These are phyloP conservation scores for Proliferodiscus dingleyae DNA, from an alignment of 2,329 filamentous ascomycete genomes.

Conservation along the genomic window DNA sequence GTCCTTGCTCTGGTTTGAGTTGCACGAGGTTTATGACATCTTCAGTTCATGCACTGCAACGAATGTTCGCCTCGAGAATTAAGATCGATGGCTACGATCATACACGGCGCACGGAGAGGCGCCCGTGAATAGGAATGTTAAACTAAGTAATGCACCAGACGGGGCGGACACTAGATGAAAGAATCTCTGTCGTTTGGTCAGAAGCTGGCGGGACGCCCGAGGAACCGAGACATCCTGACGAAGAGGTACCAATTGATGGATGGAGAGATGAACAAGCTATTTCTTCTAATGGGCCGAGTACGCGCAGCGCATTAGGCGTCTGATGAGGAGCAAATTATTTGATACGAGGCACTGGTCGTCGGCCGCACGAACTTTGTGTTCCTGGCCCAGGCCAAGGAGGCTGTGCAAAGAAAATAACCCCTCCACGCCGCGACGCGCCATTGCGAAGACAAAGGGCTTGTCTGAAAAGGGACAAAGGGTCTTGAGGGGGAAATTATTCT, in stretches of 20 bases:
- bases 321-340: background rate
- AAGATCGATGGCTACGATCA: conserved; percentile 2
- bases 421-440: too few relatives aligned
- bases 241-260: background rate
- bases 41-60: conserved; percentile 8
- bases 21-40: conserved; percentile 2
- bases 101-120: conserved; percentile 1
- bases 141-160: too few relatives aligned
- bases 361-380: too few relatives aligned
- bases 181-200: background rate
- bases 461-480: too few relatives aligned
- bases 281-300: too few relatives aligned
- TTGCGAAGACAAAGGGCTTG: too few relatives aligned
- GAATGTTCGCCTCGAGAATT: background rate
- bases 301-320: background rate
- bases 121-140: background rate
- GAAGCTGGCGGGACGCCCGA: background rate
- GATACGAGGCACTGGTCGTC: background rate
- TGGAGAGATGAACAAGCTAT: background rate
- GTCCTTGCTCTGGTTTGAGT: conserved; percentile 1
- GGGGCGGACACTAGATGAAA: too few relatives aligned
- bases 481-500: background rate
- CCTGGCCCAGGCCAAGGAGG: conserved; percentile 4
- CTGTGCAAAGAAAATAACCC: conserved; percentile 12
- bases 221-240: background rate